phyloP scores from a whole-genome alignment of 2,329 filamentous ascomycete genomes.

The Teratosphaeriaceae sp. region DNA sequence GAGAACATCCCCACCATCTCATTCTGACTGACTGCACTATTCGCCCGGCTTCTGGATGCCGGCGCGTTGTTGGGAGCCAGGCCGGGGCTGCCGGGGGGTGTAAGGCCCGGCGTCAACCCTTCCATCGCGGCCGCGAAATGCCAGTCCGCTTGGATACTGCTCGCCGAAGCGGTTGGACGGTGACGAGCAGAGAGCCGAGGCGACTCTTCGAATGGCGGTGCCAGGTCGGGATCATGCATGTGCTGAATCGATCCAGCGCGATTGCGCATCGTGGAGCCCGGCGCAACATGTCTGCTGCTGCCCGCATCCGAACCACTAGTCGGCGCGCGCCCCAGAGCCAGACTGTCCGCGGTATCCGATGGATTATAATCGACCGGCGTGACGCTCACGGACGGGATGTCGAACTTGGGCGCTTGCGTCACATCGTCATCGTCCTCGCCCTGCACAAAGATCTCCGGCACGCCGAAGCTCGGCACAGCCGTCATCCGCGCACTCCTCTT shows the following conservation, averaged over 20 bases:
- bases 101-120: conserved; percentile 28
- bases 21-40: conserved; percentile 64
- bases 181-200: conserved; percentile 18
- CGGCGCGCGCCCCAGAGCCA: conserved; percentile 16
- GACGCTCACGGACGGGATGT: conserved; percentile 26
- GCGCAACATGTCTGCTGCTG: conserved; percentile 6
- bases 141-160: conserved; percentile 35
- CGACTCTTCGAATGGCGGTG: conserved; percentile 1
- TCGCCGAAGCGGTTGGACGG: conserved; percentile 18
- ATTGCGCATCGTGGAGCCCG: conserved; percentile 11
- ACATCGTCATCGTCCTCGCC: conserved; percentile 53
- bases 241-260: conserved; percentile 27
- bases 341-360: conserved; percentile 27
- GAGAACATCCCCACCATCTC: conserved; percentile 81
- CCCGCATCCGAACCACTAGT: conserved; percentile 10
- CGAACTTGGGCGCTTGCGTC: conserved; percentile 26
- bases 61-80: conserved; percentile 7
- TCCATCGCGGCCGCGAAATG: conserved; percentile 40
- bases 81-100: conserved; percentile 22
- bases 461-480: conserved; percentile 67
- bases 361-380: conserved; percentile 25
- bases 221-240: conserved; percentile 11
- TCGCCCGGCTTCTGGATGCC: conserved; percentile 49
- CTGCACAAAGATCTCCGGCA: conserved; percentile 87
- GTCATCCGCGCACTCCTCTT: conserved; percentile 73